Base-by-base conservation (phyloP, 2,329 filamentous ascomycete species). In the Colletotrichum tropicicola region DNA sequence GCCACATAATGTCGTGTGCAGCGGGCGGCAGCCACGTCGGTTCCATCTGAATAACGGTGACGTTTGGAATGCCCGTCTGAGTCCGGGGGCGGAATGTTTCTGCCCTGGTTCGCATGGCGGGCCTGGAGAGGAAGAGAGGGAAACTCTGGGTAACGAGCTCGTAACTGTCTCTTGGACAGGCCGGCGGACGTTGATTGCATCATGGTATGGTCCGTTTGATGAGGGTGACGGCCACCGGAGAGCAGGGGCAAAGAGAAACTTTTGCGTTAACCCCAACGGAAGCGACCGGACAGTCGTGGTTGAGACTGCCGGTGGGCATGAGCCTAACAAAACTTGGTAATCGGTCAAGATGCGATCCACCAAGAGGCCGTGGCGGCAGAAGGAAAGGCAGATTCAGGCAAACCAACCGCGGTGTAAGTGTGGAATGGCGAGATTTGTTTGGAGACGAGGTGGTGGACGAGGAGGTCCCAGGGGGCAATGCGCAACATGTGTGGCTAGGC, bases 41-140 rank as follows among this genome's bases (percentile, higher is more conserved):
- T 45, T 59, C 56, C 61, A 54, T 65, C 61, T 49, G 61, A 60
- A 60, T 59, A 60, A 65, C 43, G 61, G 61, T 59, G 56, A 60
- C 48, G 48, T 60, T 47, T 48, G 25, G 41, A 15, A 63, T 37
- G 45, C 35, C 45, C 44, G 44, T 58, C 45, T 30, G 32, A 25
- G 39, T 56, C 43, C 27, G 41, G 12, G 44, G 53, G 53, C 21
- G 59, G 59, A 27, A 51, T 19, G 12, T 32, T 43, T 41, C 43
- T 35, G 61, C 41, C 48, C 56, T 60, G n/a, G 19, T 54, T 65
- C 61, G 61, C 56, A 49, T 54, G 41, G 32, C 30, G n/a, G 41
- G 56, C 55, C 48, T 48, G 21, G 28, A 30, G 41, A 53, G 60
- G 54, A 47, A 35, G 48, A 47, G 19, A 25, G 19, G 27, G 43